A percentile compares a stretch with the other conserved stretches of the same genome.
Conservation (phyloP, 2,329 filamentous ascomycete species). For the Alternaria burnsii region DNA sequence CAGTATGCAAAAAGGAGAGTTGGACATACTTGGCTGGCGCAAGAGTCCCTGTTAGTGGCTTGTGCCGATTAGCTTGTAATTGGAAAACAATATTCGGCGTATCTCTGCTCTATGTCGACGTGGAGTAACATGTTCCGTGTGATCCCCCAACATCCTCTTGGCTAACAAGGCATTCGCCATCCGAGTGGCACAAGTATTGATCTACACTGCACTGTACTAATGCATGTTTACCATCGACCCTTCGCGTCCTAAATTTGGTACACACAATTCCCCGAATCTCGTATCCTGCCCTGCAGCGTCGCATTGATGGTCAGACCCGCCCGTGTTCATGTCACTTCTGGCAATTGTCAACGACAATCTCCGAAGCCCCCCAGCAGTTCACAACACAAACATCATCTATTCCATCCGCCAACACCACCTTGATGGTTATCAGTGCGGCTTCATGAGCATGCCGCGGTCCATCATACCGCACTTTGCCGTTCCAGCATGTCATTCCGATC, state of each 20-base stretch:
- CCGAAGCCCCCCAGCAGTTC: slow-evolving; percentile 11
- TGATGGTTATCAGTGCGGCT: slow-evolving; percentile 5
- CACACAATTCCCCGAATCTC: slow-evolving; percentile 14
- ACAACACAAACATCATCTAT: slow-evolving; percentile 5
- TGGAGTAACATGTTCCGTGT: background rate
- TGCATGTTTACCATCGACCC: slow-evolving; percentile 11
- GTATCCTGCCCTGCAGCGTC: slow-evolving; percentile 5
- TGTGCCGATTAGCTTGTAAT: slow-evolving; percentile 40
- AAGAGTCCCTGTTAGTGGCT: slow-evolving; percentile 35
- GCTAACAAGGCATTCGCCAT: background rate
- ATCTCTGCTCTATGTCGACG: slow-evolving; percentile 5
- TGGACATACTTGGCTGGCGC: slow-evolving; percentile 40
- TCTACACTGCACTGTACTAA: slow-evolving; percentile 5
- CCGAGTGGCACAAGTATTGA: slow-evolving; percentile 1
- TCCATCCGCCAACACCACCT: slow-evolving; percentile 12
- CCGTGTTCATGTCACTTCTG: slow-evolving; percentile 16
- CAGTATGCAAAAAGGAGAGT: slow-evolving; percentile 7
- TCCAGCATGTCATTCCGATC: slow-evolving; percentile 10
- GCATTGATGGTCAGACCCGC: slow-evolving; percentile 16
- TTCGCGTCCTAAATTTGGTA: slow-evolving; percentile 12
- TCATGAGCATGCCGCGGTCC: background rate
- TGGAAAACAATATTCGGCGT: slow-evolving; percentile 37
- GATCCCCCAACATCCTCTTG: background rate
- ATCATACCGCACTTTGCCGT: slow-evolving; percentile 18
- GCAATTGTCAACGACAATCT: slow-evolving; percentile 7